phyloP scores from a whole-genome alignment of 495 filamentous ascomycete genomes.

The Chlorociboria aeruginascens region DNA sequence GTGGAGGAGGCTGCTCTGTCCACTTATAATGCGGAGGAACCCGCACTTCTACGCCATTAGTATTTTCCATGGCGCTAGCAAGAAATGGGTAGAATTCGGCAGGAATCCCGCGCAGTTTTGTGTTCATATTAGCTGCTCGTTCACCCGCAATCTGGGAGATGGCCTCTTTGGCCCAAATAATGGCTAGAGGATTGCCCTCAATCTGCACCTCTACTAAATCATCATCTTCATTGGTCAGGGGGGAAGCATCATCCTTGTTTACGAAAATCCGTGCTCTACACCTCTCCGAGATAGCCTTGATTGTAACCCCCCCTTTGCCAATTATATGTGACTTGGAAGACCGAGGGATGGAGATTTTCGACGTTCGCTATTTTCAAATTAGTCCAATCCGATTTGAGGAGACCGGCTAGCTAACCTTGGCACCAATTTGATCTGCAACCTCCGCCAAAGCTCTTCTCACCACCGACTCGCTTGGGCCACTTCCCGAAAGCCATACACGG shows the following conservation, averaged over 20 bases:
- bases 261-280: slow-evolving; percentile 82
- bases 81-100: slow-evolving; percentile 95
- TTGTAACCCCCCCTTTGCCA: slow-evolving; percentile 77
- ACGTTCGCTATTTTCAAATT: slow-evolving; percentile 43
- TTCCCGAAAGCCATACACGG: slow-evolving; percentile 65
- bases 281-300: slow-evolving; percentile 74
- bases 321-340: slow-evolving; percentile 80
- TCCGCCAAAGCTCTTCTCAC: slow-evolving; percentile 63
- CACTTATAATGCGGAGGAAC: slow-evolving; percentile 72
- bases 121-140: slow-evolving; percentile 65
- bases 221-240: slow-evolving; percentile 59
- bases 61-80: slow-evolving; percentile 55
- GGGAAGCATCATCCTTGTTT: slow-evolving; percentile 57
- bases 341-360: slow-evolving; percentile 67
- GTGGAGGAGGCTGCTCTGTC: slow-evolving; percentile 56
- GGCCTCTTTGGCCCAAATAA: slow-evolving; percentile 64
- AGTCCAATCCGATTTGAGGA: not conserved
- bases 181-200: slow-evolving; percentile 80
- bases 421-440: slow-evolving; percentile 69
- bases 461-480: slow-evolving; percentile 63
- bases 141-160: slow-evolving; percentile 80
- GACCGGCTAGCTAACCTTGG: slow-evolving; percentile 48
- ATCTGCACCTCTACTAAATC: slow-evolving; percentile 72
- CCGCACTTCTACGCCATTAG: slow-evolving; percentile 57
- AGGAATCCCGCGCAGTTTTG: slow-evolving; percentile 67